Conservation (phyloP, 768 basidiomycete species). For the Trametes gibbosa region DNA sequence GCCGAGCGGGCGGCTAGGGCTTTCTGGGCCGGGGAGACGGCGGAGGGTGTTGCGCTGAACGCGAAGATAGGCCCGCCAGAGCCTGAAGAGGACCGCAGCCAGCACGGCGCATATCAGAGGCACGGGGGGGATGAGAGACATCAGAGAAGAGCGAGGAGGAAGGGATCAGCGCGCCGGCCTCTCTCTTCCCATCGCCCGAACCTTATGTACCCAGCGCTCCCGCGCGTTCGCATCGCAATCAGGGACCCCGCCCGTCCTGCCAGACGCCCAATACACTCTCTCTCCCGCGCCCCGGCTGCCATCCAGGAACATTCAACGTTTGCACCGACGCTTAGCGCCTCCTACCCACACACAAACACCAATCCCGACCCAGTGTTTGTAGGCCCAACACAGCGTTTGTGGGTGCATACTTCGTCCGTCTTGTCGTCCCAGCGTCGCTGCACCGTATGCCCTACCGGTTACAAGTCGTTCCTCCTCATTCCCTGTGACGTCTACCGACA, state of each 20-base stretch:
- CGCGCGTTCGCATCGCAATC: constrained; percentile 2
- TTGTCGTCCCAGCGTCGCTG: no score
- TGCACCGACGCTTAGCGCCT: no score
- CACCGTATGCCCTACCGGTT: no score
- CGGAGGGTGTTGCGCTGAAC: constrained; percentile 1
- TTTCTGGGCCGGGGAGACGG: neutral
- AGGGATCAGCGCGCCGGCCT: constrained; percentile 3
- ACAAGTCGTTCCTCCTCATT: no score
- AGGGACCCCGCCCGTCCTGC: constrained; percentile 1
- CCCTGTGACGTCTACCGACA: no score
- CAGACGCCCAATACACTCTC: no score
- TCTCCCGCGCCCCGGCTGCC: neutral
- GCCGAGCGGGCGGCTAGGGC: neutral
- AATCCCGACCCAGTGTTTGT: no score
- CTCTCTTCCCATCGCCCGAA: neutral
- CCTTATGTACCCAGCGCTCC: constrained; percentile 3
- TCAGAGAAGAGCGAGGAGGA: constrained; percentile 3
- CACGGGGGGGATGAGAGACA: neutral
- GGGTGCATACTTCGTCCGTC: no score
- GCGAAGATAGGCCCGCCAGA: neutral
- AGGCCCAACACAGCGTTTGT: no score
- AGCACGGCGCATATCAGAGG: constrained; percentile 5
- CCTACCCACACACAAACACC: no score
- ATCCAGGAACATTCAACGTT: neutral
- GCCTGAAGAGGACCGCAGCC: constrained; percentile 3